Evolutionary conservation across 176 grass and related monocot genomes (phyloP).

Genomic region (Coix lacrymajobi): DNA sequence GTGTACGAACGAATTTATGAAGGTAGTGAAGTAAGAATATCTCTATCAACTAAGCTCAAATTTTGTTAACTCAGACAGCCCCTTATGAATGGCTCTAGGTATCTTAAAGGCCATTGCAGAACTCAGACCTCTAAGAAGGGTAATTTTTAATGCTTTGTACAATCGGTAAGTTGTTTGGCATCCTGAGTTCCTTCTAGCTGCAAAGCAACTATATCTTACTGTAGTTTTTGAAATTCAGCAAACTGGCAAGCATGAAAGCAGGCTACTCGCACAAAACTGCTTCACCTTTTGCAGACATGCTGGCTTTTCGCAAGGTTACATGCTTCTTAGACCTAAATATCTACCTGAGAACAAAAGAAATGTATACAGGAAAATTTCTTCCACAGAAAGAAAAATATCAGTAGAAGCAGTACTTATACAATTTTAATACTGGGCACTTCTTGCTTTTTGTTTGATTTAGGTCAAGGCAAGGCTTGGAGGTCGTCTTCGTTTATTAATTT

Average conservation of each 20-base stretch:
- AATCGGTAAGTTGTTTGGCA: conserved; percentile 59
- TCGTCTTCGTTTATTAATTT: conserved; percentile 84
- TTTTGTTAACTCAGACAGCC: conserved; percentile 5
- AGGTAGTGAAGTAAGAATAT: conserved; percentile 46
- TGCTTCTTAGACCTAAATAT: conserved; percentile 4
- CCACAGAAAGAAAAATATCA: not conserved
- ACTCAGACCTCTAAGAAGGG: conserved; percentile 81
- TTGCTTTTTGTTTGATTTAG: conserved; percentile 43
- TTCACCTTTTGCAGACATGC: conserved; percentile 80
- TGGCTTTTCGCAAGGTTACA: conserved; percentile 89
- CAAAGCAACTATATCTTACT: conserved; percentile 20
- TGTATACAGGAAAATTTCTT: not conserved
- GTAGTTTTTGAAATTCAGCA: conserved; percentile 49
- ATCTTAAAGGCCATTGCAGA: conserved; percentile 77
- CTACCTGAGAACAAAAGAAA: conserved; percentile 1
- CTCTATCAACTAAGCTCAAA: not conserved
- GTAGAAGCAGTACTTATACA: conserved; percentile 20
- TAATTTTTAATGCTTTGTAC: conserved; percentile 95
- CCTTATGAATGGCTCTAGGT: conserved; percentile 49
- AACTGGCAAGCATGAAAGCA: conserved; percentile 78
- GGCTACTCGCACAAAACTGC: conserved; percentile 80
- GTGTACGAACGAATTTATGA: conserved; percentile 94
- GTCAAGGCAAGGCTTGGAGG: conserved; percentile 92
- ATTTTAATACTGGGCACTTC: not conserved
- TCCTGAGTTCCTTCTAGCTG: conserved; percentile 29